Base-by-base conservation (phyloP, 2,329 filamentous ascomycete species). In the Fusarium odoratissimum region DNA sequence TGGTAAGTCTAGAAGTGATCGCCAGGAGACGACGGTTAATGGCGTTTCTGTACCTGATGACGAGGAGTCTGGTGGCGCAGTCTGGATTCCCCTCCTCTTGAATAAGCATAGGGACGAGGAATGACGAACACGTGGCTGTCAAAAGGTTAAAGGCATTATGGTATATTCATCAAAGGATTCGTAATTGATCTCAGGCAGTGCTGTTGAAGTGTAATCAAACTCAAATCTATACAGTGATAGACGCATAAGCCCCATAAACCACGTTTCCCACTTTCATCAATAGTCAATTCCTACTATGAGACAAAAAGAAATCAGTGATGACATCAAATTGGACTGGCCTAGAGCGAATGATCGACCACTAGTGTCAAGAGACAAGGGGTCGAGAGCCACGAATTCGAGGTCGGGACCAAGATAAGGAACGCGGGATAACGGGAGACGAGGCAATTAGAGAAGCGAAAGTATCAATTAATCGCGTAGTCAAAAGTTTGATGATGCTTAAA, bases 321-420 rank as follows among this genome's bases (percentile, higher is more conserved):
- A 54, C 51, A 55, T 67, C 52, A 40, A 73, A 31, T 44, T 60
- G 38, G 65, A 38, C 55, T 67, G 55, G 70, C 23, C 67, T 55
- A 61, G 60, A 65, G 52, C 62, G 48, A 71, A 63, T 69, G 73
- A 76, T 76, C 71, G 60, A 61, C 75, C 63, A 68, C 66, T 76
- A 76, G 65, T 63, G 71, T 62, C 55, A 67, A 71, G 64, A 13
- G 64, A 51, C 62, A 67, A 63, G 67, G 69, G 67, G 56, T 46
- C 64, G 56, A 76, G 69, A 71, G 71, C 71, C 67, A 62, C 60
- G 58, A 64, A 21, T 48, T 55, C 55, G 61, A 55, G 67, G 67
- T 72, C 65, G 64, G 74, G 72, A 61, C 74, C 70, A 64, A 71
- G 60, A 66, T 60, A 41, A 74, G 67, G 62, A 67, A 58, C 60